Evolutionary conservation across 495 filamentous ascomycete species (phyloP).

Genomic region (Penicillium pancosmium): DNA sequence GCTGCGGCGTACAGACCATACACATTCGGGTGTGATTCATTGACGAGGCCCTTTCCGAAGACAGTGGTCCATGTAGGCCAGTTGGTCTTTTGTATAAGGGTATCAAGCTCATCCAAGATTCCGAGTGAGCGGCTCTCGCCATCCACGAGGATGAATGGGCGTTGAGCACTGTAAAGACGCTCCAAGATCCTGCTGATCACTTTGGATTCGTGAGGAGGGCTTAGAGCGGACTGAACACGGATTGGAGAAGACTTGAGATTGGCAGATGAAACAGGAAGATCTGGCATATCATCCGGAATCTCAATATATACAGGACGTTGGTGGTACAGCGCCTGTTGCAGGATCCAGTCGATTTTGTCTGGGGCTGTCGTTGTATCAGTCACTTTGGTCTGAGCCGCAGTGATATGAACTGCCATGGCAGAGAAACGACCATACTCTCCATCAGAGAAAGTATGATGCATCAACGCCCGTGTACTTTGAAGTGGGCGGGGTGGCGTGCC

Average conservation of each 20-base stretch:
- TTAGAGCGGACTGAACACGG: conserved; percentile 13
- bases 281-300: conserved; percentile 47
- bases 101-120: conserved; percentile 32
- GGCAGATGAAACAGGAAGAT: conserved; percentile 27
- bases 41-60: conserved; percentile 42
- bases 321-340: conserved; percentile 41
- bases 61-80: conserved; percentile 39
- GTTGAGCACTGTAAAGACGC: conserved; percentile 34
- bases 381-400: conserved; percentile 42
- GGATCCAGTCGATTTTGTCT: conserved; percentile 40
- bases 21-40: conserved; percentile 38
- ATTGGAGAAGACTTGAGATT: conserved; percentile 24
- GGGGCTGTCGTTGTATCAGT: conserved; percentile 37
- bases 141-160: conserved; percentile 41
- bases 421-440: conserved; percentile 44
- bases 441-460: conserved; percentile 52
- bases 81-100: conserved; percentile 28
- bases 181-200: conserved; percentile 30
- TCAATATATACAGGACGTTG: conserved; percentile 49
- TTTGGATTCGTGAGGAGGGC: conserved; percentile 20
- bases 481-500: conserved; percentile 48
- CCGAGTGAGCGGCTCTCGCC: conserved; percentile 31
- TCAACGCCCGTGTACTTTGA: conserved; percentile 32
- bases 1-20: conserved; percentile 39
- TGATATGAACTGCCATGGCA: conserved; percentile 41